Evolutionary conservation across 1,284 basidiomycete genomes (phyloP), one percentile per base, ranked within the genome.

Genomic region (Porogramme epimiltina): DNA sequence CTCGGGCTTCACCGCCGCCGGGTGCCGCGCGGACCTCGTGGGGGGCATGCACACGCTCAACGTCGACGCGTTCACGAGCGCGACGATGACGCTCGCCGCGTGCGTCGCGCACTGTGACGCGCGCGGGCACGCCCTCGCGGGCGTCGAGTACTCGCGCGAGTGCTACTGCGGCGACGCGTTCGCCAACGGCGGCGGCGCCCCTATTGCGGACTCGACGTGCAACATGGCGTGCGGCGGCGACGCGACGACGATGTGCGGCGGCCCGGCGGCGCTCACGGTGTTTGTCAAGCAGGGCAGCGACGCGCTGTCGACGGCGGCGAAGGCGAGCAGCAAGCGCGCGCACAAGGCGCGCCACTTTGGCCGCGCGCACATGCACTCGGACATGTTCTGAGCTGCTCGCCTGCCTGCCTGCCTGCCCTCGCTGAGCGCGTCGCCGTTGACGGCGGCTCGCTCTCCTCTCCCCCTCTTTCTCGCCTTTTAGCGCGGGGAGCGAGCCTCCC

Each of bases 141-240:
- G 63, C 19, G 41, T 62, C 45, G 63, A 65, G 58, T 65, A 58
- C 57, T 49, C 58, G 46, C 46, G 51, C 41, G 63, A 65, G 55
- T 65, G 63, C 58, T 65, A 65, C 58, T 65, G 63, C 54, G 63
- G 63, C 31, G 54, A 51, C 59, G 25, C 45, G 31, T 56, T 62
- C 58, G 41, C 37, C 36, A 62, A 60, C 51, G 56, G 56, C 25
- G 60, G 61, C 48, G 62, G 58, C 25, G 53, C 56, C 33, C 24
- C 49, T 33, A 44, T 59, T 49, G 36, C 57, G 11, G 58, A 52
- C 52, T 24, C 31, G 16, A 26, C 31, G 45, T 65, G 63, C 57
- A 53, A 61, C 56, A 65, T 65, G 63, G 39, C 57, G n/a, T 63
- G 62, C 57, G 24, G 47, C 11, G 62, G 61, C 45, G 56, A 59